Percentiles rank a stretch among this genome's conserved stretches.
phyloP scores from a whole-genome alignment of 352 stramenopile genomes.

The Globisporangium viniferum region DNA sequence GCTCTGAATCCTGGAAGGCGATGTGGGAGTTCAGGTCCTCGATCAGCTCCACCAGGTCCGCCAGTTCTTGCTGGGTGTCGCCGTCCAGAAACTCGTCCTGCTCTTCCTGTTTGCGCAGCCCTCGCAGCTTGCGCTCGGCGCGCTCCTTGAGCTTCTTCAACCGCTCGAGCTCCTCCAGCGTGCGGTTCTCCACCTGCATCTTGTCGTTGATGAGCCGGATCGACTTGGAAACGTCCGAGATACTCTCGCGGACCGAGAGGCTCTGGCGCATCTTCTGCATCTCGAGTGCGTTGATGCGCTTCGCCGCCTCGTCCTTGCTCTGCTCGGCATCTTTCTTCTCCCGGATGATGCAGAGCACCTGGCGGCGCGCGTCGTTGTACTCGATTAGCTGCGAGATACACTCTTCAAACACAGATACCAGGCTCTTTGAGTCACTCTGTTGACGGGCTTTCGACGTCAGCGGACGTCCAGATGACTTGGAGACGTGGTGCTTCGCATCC shows the following conservation, averaged over 20 bases:
- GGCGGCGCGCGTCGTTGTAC: constrained; percentile 47
- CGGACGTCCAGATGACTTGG: background rate
- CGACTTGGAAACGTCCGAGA: constrained; percentile 65
- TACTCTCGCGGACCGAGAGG: constrained; percentile 68
- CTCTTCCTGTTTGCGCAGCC: constrained; percentile 42
- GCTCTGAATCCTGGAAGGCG: constrained; percentile 73
- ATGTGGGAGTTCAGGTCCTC: constrained; percentile 82
- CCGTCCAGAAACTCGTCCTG: constrained; percentile 54
- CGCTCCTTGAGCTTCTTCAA: constrained; percentile 66
- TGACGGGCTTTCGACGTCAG: constrained; percentile 3
- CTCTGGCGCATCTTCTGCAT: constrained; percentile 82
- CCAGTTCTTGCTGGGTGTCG: constrained; percentile 62
- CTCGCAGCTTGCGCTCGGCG: constrained; percentile 60
- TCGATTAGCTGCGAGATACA: constrained; percentile 52
- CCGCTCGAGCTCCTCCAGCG: constrained; percentile 60
- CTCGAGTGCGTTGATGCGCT: constrained; percentile 66
- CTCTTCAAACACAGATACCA: constrained; percentile 41
- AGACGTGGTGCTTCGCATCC: constrained; percentile 7
- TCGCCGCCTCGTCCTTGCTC: constrained; percentile 48
- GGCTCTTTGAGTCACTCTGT: background rate
- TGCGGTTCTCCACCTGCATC: constrained; percentile 54
- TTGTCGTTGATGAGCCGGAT: constrained; percentile 58
- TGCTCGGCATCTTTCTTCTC: constrained; percentile 63
- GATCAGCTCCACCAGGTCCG: constrained; percentile 71
- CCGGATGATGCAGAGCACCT: constrained; percentile 63